Percentiles rank a stretch among this genome's conserved stretches.
Evolutionary conservation across 495 filamentous ascomycete species (phyloP).

Genomic region (Penicillium antarcticum): DNA sequence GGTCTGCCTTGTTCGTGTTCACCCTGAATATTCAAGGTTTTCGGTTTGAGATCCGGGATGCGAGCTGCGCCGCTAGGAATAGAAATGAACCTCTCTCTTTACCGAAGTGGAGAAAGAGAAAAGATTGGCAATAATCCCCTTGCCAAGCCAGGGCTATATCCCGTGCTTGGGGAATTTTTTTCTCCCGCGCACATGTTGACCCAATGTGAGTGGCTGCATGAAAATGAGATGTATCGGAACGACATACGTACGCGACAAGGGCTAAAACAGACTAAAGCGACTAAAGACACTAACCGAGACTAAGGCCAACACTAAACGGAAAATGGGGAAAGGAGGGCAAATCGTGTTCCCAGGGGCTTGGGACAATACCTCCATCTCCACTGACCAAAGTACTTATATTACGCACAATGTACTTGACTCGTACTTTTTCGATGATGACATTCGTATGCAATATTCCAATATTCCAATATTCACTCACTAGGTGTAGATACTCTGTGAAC

Average conservation of each 20-base stretch:
- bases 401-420: neutral
- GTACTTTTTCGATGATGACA: no score
- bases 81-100: neutral
- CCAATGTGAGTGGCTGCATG: neutral
- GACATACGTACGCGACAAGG: no score
- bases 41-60: conserved; percentile 3
- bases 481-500: conserved; percentile 42
- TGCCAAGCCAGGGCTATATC: neutral
- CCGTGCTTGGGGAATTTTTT: neutral
- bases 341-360: conserved; percentile 16
- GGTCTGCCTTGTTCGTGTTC: neutral
- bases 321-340: conserved; percentile 3
- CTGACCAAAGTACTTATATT: conserved; percentile 6
- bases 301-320: neutral
- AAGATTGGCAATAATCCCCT: no score
- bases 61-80: neutral
- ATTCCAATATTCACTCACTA: conserved; percentile 11
- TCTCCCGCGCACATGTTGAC: neutral
- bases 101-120: neutral
- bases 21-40: neutral
- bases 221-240: neutral
- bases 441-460: no score
- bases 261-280: no score
- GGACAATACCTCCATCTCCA: conserved; percentile 20
- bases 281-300: no score